Evolutionary conservation across 768 basidiomycete genomes (phyloP).

Genomic region (Grammothele lineata): DNA sequence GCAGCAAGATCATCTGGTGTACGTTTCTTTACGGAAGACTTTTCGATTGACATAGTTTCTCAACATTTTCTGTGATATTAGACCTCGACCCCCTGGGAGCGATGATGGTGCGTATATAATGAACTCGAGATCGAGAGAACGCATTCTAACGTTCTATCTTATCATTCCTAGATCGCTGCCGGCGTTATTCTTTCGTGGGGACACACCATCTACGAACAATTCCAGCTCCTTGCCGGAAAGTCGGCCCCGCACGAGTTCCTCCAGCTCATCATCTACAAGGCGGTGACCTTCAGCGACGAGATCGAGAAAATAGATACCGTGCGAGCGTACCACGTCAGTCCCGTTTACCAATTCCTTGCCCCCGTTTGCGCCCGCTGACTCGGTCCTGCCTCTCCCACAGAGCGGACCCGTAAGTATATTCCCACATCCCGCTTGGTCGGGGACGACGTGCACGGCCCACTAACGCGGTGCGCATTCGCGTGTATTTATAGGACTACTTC

Average conservation of each 20-base stretch:
- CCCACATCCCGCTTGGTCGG: not conserved
- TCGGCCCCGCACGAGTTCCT: conserved; percentile 89
- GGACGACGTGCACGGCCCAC: too few relatives aligned
- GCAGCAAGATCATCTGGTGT: conserved; percentile 82
- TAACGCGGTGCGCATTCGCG: not conserved
- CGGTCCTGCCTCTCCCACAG: not conserved
- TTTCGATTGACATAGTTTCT: too few relatives aligned
- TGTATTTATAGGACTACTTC: not conserved
- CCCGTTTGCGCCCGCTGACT: not conserved
- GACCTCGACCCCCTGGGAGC: conserved; percentile 78
- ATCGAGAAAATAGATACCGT: conserved; percentile 89
- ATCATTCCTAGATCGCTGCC: conserved; percentile 55
- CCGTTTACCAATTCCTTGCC: not conserved
- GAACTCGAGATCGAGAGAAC: not conserved
- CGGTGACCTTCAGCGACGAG: conserved; percentile 81
- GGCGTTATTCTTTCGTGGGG: conserved; percentile 79
- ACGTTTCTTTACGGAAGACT: conserved; percentile 34
- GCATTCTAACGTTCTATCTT: not conserved
- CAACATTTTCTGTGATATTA: conserved; percentile 27
- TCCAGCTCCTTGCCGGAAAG: conserved; percentile 84
- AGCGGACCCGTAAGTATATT: not conserved
- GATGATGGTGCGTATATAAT: conserved; percentile 59
- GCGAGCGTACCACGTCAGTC: conserved; percentile 81
- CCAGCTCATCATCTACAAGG: conserved; percentile 89
- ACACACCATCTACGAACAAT: conserved; percentile 73